phyloP scores from a whole-genome alignment of 768 basidiomycete species.

The Boletus tylopilopsis region DNA sequence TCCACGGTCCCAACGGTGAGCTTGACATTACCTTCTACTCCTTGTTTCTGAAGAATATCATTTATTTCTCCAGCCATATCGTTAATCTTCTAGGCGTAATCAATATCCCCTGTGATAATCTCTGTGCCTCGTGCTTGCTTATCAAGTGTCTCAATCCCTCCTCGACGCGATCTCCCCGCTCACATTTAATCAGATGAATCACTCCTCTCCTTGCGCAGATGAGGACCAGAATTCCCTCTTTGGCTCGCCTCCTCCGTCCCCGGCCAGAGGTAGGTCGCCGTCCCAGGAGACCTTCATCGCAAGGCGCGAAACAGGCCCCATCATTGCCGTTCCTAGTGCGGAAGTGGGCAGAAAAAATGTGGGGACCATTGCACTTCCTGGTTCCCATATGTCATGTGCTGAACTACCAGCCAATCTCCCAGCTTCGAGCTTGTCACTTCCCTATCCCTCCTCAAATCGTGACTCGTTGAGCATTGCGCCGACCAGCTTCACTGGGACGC shows the following conservation, averaged over 20 bases:
- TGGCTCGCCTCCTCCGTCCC: slow-evolving; percentile 72
- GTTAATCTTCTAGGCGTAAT: not conserved
- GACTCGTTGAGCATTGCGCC: slow-evolving; percentile 37
- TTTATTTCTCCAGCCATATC: not conserved
- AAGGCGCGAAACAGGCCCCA: slow-evolving; percentile 15
- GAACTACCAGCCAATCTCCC: slow-evolving; percentile 79
- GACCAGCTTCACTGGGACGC: slow-evolving; percentile 19
- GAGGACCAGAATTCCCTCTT: slow-evolving; percentile 71
- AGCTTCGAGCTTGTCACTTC: slow-evolving; percentile 53
- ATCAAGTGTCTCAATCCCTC: slow-evolving; percentile 18
- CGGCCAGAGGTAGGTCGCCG: slow-evolving; percentile 72
- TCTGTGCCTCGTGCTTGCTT: not conserved
- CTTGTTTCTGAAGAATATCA: not conserved
- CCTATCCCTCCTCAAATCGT: slow-evolving; percentile 9
- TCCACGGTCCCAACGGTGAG: slow-evolving; percentile 1
- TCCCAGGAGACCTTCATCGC: slow-evolving; percentile 40
- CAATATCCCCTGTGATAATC: slow-evolving; percentile 4
- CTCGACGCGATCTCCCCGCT: slow-evolving; percentile 9
- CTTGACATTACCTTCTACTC: not conserved
- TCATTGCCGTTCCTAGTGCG: slow-evolving; percentile 26
- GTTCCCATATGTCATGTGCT: slow-evolving; percentile 80
- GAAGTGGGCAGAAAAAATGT: slow-evolving; percentile 49
- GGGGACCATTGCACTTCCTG: slow-evolving; percentile 98
- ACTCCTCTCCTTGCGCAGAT: slow-evolving; percentile 6
- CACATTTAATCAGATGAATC: slow-evolving; percentile 20